A percentile compares a stretch with the other conserved stretches of the same genome.
phyloP scores from a whole-genome alignment of 257 asterid species.

The Coffea eugenioides region DNA sequence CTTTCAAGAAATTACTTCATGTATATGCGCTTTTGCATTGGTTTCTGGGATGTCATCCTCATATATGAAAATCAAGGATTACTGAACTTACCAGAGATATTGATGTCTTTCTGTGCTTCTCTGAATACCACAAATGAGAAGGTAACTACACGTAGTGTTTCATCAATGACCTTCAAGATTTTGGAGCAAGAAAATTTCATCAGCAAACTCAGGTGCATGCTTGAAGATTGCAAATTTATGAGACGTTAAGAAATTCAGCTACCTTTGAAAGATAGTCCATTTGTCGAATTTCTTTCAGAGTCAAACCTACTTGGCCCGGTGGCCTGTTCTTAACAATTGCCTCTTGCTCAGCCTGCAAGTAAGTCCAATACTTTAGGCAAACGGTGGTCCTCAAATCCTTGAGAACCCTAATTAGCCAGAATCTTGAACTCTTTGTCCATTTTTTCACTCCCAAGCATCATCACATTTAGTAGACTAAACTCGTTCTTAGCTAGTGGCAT shows the following conservation, averaged over 20 bases:
- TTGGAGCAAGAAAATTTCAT: neutral
- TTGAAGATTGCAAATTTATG: neutral
- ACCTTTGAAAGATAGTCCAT: slow-evolving; percentile 92
- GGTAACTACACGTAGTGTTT: slow-evolving; percentile 79
- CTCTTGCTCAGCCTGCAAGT: slow-evolving; percentile 82
- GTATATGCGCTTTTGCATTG: neutral
- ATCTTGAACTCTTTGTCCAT: neutral
- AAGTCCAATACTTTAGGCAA: neutral
- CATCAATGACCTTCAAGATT: slow-evolving; percentile 65
- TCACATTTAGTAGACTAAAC: neutral
- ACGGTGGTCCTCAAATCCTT: neutral
- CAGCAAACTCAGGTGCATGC: neutral
- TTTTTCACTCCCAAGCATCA: neutral
- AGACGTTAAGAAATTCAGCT: neutral
- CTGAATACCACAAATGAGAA: slow-evolving; percentile 81
- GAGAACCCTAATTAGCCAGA: neutral
- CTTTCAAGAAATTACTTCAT: neutral
- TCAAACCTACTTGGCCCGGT: slow-evolving; percentile 50
- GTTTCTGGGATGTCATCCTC: neutral
- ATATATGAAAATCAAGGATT: neutral
- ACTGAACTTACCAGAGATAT: slow-evolving; percentile 46
- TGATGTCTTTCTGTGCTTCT: slow-evolving; percentile 71
- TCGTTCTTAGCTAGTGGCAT: neutral
- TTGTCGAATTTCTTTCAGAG: slow-evolving; percentile 62
- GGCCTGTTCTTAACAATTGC: slow-evolving; percentile 64